These are phyloP conservation scores for Dactylellina leptospora DNA, from an alignment of 2,329 filamentous ascomycete species.

Conservation along the genomic window DNA sequence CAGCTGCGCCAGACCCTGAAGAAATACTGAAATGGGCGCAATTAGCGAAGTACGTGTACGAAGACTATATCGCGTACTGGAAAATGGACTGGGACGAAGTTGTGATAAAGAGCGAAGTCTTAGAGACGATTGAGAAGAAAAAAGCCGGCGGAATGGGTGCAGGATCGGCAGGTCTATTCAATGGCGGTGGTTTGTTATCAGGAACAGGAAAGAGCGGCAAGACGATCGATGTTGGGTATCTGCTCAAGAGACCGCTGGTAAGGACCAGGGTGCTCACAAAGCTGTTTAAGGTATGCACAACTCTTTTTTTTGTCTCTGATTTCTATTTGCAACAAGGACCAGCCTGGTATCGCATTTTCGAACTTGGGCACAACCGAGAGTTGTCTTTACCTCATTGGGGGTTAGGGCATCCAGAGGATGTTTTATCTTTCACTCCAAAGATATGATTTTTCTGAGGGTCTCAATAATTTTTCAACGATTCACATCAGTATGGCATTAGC, in stretches of 20 bases:
- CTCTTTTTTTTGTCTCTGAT: constrained; percentile 35
- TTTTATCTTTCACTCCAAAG: neutral
- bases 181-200: constrained; percentile 9
- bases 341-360: neutral
- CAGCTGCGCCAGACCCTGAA: constrained; percentile 65
- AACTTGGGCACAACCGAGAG: constrained; percentile 11
- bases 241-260: constrained; percentile 87
- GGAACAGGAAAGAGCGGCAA: constrained; percentile 67
- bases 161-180: constrained; percentile 23
- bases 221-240: constrained; percentile 89
- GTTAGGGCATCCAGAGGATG: no score
- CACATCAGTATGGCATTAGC: neutral
- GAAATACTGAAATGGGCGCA: constrained; percentile 83
- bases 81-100: constrained; percentile 92
- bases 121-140: constrained; percentile 52
- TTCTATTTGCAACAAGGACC: constrained; percentile 19
- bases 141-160: constrained; percentile 25
- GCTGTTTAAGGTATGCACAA: constrained; percentile 72
- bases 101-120: constrained; percentile 79
- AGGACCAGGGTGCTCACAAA: constrained; percentile 87
- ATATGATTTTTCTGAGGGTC: neutral
- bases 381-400: neutral
- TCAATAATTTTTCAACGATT: constrained; percentile 1
- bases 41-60: constrained; percentile 78
- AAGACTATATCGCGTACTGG: constrained; percentile 87